Evolutionary conservation across 2,329 filamentous ascomycete species (phyloP).

Genomic region (Microcera coccophila): DNA sequence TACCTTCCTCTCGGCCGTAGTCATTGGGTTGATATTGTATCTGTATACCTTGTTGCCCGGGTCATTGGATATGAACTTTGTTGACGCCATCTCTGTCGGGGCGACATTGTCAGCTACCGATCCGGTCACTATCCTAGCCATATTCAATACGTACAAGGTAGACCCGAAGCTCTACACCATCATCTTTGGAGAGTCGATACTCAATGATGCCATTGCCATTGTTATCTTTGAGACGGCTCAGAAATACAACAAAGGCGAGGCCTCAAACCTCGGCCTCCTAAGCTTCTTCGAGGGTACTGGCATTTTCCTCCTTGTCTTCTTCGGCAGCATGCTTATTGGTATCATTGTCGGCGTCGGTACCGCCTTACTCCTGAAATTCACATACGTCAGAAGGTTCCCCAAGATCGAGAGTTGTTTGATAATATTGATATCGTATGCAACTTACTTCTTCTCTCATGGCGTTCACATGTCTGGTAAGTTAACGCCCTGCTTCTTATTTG

Average conservation of each 20-base stretch:
- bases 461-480: constrained; percentile 86
- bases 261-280: constrained; percentile 68
- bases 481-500: not conserved
- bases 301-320: constrained; percentile 94
- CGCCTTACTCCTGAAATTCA: constrained; percentile 88
- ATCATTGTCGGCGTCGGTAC: constrained; percentile 82
- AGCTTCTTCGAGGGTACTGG: constrained; percentile 89
- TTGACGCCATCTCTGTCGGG: constrained; percentile 94
- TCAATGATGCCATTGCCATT: constrained; percentile 98
- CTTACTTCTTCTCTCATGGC: constrained; percentile 96
- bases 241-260: constrained; percentile 75
- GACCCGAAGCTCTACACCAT: constrained; percentile 98
- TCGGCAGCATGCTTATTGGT: constrained; percentile 86
- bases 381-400: constrained; percentile 83
- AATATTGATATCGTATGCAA: constrained; percentile 89
- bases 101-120: constrained; percentile 96
- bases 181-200: constrained; percentile 96
- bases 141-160: constrained; percentile 99
- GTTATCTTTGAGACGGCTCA: constrained; percentile 98
- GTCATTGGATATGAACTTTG: constrained; percentile 79
- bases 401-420: constrained; percentile 97
- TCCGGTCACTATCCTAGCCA: constrained; percentile 94
- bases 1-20: constrained; percentile 94
- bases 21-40: constrained; percentile 83
- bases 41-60: constrained; percentile 84